Conservation (phyloP, 148 eudicot species). For the Fagopyrum homotropicum region DNA sequence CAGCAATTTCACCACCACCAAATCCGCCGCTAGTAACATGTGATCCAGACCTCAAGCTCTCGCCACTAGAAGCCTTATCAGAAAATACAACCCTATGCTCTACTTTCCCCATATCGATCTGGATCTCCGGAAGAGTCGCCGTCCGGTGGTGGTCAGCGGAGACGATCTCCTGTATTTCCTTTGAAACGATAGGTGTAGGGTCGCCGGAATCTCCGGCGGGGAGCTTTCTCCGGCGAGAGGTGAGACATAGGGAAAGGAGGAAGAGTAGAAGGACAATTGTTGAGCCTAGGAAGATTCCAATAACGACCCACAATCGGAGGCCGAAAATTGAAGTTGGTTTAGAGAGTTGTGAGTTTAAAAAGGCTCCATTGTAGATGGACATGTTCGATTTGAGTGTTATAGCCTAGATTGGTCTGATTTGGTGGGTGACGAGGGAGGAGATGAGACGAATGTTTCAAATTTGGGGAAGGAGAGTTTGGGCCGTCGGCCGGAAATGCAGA, state of each 20-base stretch:
- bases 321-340: constrained; percentile 93
- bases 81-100: constrained; percentile 89
- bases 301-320: constrained; percentile 73
- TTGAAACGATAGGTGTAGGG: constrained; percentile 43
- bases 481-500: neutral
- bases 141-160: constrained; percentile 22
- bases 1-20: neutral
- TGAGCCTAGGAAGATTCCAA: constrained; percentile 93
- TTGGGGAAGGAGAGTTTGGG: neutral
- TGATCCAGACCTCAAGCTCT: constrained; percentile 53
- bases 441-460: neutral
- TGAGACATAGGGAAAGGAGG: constrained; percentile 72
- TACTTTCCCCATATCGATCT: constrained; percentile 81
- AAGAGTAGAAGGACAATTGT: constrained; percentile 75
- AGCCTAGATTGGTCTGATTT: neutral
- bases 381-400: constrained; percentile 21
- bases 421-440: neutral
- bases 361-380: constrained; percentile 65
- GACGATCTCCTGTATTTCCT: constrained; percentile 70
- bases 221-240: constrained; percentile 44
- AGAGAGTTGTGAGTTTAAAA: constrained; percentile 72
- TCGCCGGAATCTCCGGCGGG: constrained; percentile 16
- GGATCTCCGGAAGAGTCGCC: constrained; percentile 60
- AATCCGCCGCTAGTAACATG: constrained; percentile 12
- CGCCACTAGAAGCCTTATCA: constrained; percentile 79